A percentile compares a stretch with the other conserved stretches of the same genome.
These are phyloP conservation scores for Auricularia heimuer DNA, from an alignment of 768 basidiomycete species.

Conservation along the genomic window DNA sequence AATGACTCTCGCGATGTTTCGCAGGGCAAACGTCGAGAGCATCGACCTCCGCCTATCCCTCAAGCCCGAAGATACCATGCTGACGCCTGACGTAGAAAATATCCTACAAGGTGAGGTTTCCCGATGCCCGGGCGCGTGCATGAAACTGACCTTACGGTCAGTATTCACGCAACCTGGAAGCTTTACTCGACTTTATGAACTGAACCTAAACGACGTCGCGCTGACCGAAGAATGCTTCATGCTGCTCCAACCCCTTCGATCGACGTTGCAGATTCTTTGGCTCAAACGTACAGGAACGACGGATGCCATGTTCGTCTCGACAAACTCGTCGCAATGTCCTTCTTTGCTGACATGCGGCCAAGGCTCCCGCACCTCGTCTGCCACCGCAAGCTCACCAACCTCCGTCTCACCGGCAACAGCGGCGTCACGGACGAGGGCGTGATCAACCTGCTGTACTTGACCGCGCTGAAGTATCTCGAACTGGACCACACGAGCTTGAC, in stretches of 20 bases:
- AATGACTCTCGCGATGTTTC: neutral
- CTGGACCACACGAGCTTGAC: constrained; percentile 44
- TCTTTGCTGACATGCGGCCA: neutral
- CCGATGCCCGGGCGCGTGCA: neutral
- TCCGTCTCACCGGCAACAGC: constrained; percentile 44
- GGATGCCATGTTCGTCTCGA: constrained; percentile 46
- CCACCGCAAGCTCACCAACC: constrained; percentile 39
- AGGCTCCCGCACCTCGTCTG: constrained; percentile 51
- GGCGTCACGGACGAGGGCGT: constrained; percentile 47
- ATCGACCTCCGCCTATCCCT: neutral
- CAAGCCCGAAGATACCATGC: neutral
- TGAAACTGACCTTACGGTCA: constrained; percentile 11
- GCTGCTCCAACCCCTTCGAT: constrained; percentile 41
- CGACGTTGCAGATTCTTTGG: constrained; percentile 35
- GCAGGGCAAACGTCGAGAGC: neutral
- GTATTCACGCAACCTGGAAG: constrained; percentile 42
- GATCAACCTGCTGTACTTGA: constrained; percentile 41
- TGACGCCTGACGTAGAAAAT: neutral
- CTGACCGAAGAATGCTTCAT: constrained; percentile 40
- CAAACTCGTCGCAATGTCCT: neutral
- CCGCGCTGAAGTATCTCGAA: constrained; percentile 38
- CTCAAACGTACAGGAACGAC: constrained; percentile 46
- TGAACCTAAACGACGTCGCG: constrained; percentile 38
- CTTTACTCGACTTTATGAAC: constrained; percentile 39
- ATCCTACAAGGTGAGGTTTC: neutral